Evolutionary conservation across 2,329 filamentous ascomycete species (phyloP).

Genomic region (Tolypocladium tundrense): DNA sequence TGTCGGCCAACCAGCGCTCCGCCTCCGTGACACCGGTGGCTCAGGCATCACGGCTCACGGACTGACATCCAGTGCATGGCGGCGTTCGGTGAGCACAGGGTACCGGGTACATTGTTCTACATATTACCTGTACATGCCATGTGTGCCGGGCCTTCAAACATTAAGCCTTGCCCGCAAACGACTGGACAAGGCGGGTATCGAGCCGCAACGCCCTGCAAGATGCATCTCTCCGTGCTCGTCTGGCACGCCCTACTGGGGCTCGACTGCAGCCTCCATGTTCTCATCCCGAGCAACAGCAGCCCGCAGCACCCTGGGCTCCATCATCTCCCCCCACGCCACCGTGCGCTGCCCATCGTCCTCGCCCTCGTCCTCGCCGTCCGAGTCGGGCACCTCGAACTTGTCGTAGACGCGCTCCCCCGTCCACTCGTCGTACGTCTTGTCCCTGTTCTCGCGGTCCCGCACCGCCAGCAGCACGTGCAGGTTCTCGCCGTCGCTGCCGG

Average conservation of each 20-base stretch:
- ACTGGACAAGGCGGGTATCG: background rate
- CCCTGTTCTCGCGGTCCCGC: conserved; percentile 51
- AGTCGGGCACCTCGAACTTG: conserved; percentile 64
- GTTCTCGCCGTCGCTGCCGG: conserved; percentile 35
- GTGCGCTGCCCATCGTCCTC: conserved; percentile 53
- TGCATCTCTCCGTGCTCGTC: background rate
- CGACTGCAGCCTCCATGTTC: background rate
- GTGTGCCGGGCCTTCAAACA: background rate
- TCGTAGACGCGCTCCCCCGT: conserved; percentile 66
- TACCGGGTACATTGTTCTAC: background rate
- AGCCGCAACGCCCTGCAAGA: background rate
- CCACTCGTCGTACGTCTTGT: conserved; percentile 51
- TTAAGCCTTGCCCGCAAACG: background rate
- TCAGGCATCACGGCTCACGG: background rate
- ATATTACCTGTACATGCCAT: background rate
- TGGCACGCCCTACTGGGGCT: background rate
- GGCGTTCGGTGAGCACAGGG: background rate
- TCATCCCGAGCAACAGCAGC: conserved; percentile 9
- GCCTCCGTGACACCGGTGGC: background rate
- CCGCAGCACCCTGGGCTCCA: conserved; percentile 56
- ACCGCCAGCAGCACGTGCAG: conserved; percentile 58
- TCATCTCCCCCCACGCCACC: conserved; percentile 51
- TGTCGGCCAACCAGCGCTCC: background rate
- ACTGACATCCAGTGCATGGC: background rate
- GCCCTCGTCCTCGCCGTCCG: conserved; percentile 47